A percentile compares a stretch with the other conserved stretches of the same genome.
Conservation (phyloP, 768 basidiomycete genomes). For the Podaxis sp. region DNA sequence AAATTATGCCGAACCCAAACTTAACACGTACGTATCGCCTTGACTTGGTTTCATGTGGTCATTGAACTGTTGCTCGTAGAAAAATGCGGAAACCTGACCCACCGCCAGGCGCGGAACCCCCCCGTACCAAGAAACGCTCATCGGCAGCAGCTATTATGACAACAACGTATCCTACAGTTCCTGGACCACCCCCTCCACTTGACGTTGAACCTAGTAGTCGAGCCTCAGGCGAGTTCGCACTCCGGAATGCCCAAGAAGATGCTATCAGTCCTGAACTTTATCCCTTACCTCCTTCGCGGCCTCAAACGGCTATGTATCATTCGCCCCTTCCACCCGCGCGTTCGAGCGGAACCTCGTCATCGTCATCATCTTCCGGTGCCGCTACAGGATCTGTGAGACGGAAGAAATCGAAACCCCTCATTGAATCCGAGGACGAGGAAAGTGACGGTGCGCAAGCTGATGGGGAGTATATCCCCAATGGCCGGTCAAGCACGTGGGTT, state of each 20-base stretch:
- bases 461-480: slow-evolving; percentile 50
- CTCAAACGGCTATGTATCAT: slow-evolving; percentile 31
- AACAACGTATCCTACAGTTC: slow-evolving; percentile 21
- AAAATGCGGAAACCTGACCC: slow-evolving; percentile 90
- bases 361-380: slow-evolving; percentile 23
- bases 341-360: slow-evolving; percentile 23
- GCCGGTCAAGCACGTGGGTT: slow-evolving; percentile 40
- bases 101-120: slow-evolving; percentile 32
- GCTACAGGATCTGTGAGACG: slow-evolving; percentile 35
- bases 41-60: slow-evolving; percentile 8
- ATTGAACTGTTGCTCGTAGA: slow-evolving; percentile 31
- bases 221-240: slow-evolving; percentile 9
- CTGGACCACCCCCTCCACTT: slow-evolving; percentile 26
- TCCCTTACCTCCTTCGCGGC: slow-evolving; percentile 33
- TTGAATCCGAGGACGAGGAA: slow-evolving; percentile 53
- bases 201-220: slow-evolving; percentile 30
- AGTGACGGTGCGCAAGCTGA: slow-evolving; percentile 74
- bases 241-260: slow-evolving; percentile 16
- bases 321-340: slow-evolving; percentile 31
- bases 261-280: slow-evolving; percentile 32
- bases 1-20: slow-evolving; percentile 85
- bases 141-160: slow-evolving; percentile 39
- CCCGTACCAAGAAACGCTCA: slow-evolving; percentile 41
- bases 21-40: slow-evolving; percentile 69
- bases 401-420: slow-evolving; percentile 51